phyloP scores from a whole-genome alignment of 164 flowering plant species.

The Magnolia officinalis region DNA sequence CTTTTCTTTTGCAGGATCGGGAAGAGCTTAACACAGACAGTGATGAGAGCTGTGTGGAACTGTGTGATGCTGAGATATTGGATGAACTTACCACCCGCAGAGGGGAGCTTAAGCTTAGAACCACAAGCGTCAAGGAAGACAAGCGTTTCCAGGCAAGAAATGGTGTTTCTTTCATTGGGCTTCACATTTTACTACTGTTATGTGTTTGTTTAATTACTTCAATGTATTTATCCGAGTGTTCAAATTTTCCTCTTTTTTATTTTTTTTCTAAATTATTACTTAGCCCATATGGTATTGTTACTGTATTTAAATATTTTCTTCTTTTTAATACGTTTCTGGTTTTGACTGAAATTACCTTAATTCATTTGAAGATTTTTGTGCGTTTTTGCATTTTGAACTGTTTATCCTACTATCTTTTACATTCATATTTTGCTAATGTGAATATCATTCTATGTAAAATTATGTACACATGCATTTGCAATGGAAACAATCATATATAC shows the following conservation, averaged over 20 bases:
- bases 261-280: not conserved
- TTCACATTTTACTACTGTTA: not conserved
- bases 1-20: conserved; percentile 26
- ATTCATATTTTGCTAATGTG: too few relatives aligned
- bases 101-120: conserved; percentile 74
- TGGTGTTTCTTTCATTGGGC: not conserved
- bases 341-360: too few relatives aligned
- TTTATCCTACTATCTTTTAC: too few relatives aligned
- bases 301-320: not conserved
- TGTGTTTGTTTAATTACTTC: not conserved
- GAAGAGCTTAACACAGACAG: conserved; percentile 16
- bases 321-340: not conserved
- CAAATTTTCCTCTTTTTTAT: not conserved
- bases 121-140: conserved; percentile 38
- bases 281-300: not conserved
- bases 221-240: not conserved
- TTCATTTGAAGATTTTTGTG: too few relatives aligned
- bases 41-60: conserved; percentile 26
- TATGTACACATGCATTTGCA: not conserved
- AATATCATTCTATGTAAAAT: too few relatives aligned
- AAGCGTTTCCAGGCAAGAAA: conserved; percentile 24
- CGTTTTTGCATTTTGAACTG: too few relatives aligned
- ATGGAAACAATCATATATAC: too few relatives aligned
- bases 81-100: conserved; percentile 73
- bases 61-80: conserved; percentile 62